These are phyloP conservation scores for Colletotrichum phormii DNA, from an alignment of 2,329 filamentous ascomycete species.

Conservation along the genomic window DNA sequence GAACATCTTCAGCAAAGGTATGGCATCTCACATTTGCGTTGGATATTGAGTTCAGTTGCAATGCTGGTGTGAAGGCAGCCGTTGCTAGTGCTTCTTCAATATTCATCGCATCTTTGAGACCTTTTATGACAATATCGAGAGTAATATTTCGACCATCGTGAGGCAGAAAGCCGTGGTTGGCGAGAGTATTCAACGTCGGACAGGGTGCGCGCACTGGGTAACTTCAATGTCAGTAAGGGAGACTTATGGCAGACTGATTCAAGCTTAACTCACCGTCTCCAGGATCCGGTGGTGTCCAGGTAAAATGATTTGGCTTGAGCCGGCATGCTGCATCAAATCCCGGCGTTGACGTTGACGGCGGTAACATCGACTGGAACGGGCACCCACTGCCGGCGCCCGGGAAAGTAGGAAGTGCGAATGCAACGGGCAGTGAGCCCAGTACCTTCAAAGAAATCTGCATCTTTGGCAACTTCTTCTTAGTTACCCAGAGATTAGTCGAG, in stretches of 20 bases:
- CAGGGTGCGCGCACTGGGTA: slow-evolving; percentile 56
- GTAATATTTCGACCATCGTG: slow-evolving; percentile 57
- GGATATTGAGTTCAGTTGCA: slow-evolving; percentile 52
- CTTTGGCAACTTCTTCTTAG: neutral
- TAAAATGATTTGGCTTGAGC: slow-evolving; percentile 6
- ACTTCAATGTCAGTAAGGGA: neutral
- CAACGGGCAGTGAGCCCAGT: neutral
- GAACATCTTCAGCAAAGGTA: slow-evolving; percentile 43
- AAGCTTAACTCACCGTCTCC: neutral
- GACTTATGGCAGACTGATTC: neutral
- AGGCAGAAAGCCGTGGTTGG: slow-evolving; percentile 62
- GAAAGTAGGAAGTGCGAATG: neutral
- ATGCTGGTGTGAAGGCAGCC: slow-evolving; percentile 55
- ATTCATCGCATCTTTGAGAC: slow-evolving; percentile 53
- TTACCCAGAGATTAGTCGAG: neutral
- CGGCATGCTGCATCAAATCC: neutral
- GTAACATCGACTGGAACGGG: neutral
- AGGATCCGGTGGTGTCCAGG: neutral
- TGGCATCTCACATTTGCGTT: slow-evolving; percentile 48
- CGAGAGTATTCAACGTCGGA: slow-evolving; percentile 62
- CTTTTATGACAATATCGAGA: slow-evolving; percentile 49
- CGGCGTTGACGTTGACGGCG: neutral
- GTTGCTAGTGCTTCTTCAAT: slow-evolving; percentile 52
- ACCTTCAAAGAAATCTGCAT: neutral
- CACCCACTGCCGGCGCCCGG: neutral